These are phyloP conservation scores for Rubroshorea leprosula DNA, from an alignment of 345 rosid genomes.

Conservation along the genomic window DNA sequence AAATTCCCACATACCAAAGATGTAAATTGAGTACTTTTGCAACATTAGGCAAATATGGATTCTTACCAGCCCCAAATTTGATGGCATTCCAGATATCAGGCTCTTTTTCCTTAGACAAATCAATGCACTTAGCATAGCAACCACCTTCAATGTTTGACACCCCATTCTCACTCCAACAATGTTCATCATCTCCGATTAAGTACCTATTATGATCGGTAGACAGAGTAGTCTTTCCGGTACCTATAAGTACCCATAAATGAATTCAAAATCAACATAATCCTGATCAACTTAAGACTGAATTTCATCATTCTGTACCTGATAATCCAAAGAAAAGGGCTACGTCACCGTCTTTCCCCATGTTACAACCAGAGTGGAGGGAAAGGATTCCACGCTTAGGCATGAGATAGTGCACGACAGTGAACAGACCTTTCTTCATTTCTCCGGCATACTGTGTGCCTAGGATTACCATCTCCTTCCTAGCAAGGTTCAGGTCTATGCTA, in stretches of 20 bases:
- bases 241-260: not conserved
- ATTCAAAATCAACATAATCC: not conserved
- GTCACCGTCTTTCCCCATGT: slow-evolving; percentile 92
- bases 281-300: not conserved
- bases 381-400: slow-evolving; percentile 95
- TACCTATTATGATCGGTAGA: slow-evolving; percentile 91
- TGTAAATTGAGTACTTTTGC: not conserved
- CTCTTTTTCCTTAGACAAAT: slow-evolving; percentile 81
- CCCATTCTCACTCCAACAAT: slow-evolving; percentile 89
- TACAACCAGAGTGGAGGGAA: slow-evolving; percentile 95
- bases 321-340: slow-evolving; percentile 99
- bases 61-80: slow-evolving; percentile 85
- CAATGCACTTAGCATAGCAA: slow-evolving; percentile 95
- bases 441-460: slow-evolving; percentile 97
- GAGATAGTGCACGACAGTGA: slow-evolving; percentile 95
- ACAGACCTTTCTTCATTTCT: slow-evolving; percentile 98
- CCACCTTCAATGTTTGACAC: slow-evolving; percentile 98
- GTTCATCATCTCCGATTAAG: slow-evolving; percentile 91
- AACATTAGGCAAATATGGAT: too few species aligned
- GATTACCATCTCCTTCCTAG: slow-evolving; percentile 93
- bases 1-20: not conserved
- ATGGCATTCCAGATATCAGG: slow-evolving; percentile 96
- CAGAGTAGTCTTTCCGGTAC: slow-evolving; percentile 91
- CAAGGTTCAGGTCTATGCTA: slow-evolving; percentile 86
- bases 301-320: slow-evolving; percentile 60